Evolutionary conservation across 179 eudicot species (phyloP).

Genomic region (Monotropa hypopitys): DNA sequence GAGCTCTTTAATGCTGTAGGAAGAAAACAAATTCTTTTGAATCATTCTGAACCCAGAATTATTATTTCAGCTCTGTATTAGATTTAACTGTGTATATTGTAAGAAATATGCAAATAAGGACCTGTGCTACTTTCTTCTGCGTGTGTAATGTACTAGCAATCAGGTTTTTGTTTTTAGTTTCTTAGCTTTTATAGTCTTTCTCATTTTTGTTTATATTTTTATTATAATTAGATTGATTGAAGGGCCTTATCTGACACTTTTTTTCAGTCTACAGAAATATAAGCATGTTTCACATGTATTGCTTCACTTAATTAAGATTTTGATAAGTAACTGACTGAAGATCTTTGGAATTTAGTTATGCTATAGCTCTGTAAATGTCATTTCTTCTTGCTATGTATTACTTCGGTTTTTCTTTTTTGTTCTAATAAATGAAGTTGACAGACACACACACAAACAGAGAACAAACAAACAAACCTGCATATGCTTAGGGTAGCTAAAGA

Average conservation of each 20-base stretch:
- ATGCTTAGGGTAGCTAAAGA: background rate
- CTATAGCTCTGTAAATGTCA: background rate
- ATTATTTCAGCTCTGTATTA: background rate
- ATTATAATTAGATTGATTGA: background rate
- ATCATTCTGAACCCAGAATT: background rate
- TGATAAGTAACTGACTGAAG: background rate
- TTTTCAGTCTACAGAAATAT: background rate
- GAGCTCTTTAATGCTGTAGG: background rate
- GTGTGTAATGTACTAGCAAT: background rate
- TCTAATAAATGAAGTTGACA: background rate
- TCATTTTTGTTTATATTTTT: background rate
- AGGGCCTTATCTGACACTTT: background rate
- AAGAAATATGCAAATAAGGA: background rate
- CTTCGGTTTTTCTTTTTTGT: background rate
- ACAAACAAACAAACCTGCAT: background rate
- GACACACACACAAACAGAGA: background rate
- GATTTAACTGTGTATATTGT: background rate
- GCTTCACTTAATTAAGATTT: background rate
- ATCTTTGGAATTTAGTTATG: background rate
- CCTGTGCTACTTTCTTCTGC: background rate
- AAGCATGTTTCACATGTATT: background rate
- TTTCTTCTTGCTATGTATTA: background rate
- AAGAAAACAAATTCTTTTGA: background rate
- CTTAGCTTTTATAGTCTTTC: background rate
- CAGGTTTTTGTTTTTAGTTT: background rate